A percentile compares a stretch with the other conserved stretches of the same genome.
phyloP scores from a whole-genome alignment of 2,329 filamentous ascomycete species.

The Clonostachys sp. region DNA sequence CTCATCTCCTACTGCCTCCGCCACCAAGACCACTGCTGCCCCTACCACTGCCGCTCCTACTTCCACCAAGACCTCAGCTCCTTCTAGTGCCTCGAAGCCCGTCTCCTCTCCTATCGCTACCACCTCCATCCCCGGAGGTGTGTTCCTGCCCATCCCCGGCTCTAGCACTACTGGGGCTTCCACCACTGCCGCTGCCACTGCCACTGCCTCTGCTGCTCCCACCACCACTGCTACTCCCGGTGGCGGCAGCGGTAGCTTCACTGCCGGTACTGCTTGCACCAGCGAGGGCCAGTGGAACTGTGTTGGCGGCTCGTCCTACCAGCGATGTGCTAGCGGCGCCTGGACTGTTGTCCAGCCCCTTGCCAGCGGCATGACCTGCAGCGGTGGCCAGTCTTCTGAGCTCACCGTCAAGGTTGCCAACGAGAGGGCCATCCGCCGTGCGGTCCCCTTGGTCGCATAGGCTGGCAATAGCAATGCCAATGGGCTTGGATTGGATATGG shows the following conservation, averaged over 20 bases:
- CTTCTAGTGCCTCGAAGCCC: background rate
- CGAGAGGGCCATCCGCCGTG: too few relatives aligned
- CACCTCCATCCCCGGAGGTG: slow-evolving; percentile 7
- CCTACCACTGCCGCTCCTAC: slow-evolving; percentile 9
- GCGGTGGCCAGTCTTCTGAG: slow-evolving; percentile 28
- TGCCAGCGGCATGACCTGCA: slow-evolving; percentile 40
- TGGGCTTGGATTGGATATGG: too few relatives aligned
- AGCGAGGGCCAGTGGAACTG: slow-evolving; percentile 50
- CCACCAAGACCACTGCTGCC: slow-evolving; percentile 4
- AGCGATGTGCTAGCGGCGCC: slow-evolving; percentile 46
- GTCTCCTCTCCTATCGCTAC: background rate
- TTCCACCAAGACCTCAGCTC: background rate
- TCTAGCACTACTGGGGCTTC: slow-evolving; percentile 9
- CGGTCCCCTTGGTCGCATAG: too few relatives aligned
- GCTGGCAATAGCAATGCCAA: too few relatives aligned
- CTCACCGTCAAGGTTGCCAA: slow-evolving; percentile 24
- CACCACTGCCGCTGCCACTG: slow-evolving; percentile 7
- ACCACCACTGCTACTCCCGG: slow-evolving; percentile 9
- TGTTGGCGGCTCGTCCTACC: slow-evolving; percentile 41
- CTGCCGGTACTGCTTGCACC: slow-evolving; percentile 39
- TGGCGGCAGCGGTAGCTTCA: slow-evolving; percentile 13
- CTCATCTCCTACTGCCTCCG: slow-evolving; percentile 14
- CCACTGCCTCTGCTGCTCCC: slow-evolving; percentile 8
- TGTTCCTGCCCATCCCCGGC: slow-evolving; percentile 15
- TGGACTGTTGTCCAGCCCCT: slow-evolving; percentile 40